Base-by-base conservation (phyloP, 805 yeast genomes). In the Schwanniomyces vanrijiae region DNA sequence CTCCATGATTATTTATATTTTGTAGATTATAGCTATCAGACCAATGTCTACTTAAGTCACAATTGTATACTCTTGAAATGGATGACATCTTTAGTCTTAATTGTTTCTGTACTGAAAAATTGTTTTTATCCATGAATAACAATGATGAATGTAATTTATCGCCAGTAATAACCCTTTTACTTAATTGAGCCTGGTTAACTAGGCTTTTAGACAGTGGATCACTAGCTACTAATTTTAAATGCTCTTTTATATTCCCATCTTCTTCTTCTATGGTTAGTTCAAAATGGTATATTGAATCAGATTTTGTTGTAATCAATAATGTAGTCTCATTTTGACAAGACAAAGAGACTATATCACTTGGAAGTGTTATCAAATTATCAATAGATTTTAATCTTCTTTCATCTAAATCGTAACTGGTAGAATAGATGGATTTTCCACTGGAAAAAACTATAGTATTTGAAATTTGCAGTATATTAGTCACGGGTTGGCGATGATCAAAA, bases 71-170 rank as follows among this genome's bases (percentile, higher is more conserved):
- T 20, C 76, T 50, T 2, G 77, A 69, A 39, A 73, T 62, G 31
- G 65, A 55, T 0, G 68, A 50, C 44, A 65, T 44, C 43, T 52
- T 61, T 46, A 55, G 55, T 1, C 46, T 47, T 20, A 54, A 43
- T n/a, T 51, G 42, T 4, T 49, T 47, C 3, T 37, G 42, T 3
- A 52, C 21, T 13, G 46, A 18, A 16, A 37, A 16, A 24, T 49
- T 43, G 8, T 45, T 35, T 6, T 51, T 42, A 37, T 59, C 60
- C 48, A 69, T 51, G 0, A 71, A 48, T 6, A 64, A 43, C 14
- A 73, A 38, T 5, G 69, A 54, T 0, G 74, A 68, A 45, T 66
- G 68, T 3, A 66, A 55, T 46, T 69, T 71, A 46, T 71, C 75
- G 3, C 70, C 68, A 0, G 65, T 64, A 8, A 67, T 52, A 1